Evolutionary conservation across 2,329 filamentous ascomycete genomes (phyloP).

Genomic region (Stemphylium lycopersici): DNA sequence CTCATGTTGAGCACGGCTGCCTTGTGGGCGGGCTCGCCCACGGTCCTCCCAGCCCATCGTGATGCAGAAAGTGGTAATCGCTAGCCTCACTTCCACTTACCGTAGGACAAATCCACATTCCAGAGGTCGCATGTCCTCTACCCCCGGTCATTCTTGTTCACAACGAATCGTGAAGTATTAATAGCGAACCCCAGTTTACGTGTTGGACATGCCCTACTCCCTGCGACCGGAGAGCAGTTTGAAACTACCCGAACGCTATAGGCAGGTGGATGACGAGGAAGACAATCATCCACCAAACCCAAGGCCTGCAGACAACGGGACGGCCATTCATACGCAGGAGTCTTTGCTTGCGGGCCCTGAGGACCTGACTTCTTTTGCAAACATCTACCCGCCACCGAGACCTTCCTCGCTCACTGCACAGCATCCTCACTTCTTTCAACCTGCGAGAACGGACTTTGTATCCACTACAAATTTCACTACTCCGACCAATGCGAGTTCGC

Average conservation of each 20-base stretch:
- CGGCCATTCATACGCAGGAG: neutral
- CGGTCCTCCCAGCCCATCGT: neutral
- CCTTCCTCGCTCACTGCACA: neutral
- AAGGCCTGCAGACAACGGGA: neutral
- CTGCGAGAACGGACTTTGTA: neutral
- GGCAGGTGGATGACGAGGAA: neutral
- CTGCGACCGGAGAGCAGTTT: slow-evolving; percentile 4
- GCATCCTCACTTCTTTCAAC: neutral
- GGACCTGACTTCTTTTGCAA: neutral
- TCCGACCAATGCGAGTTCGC: neutral
- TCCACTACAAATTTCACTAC: neutral
- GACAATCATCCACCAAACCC: neutral
- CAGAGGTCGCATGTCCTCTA: neutral
- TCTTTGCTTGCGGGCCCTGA: neutral
- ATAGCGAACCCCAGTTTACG: neutral
- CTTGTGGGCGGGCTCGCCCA: neutral
- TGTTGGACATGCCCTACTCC: slow-evolving; percentile 4
- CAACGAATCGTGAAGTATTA: neutral
- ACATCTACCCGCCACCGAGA: neutral
- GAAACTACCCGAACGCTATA: slow-evolving; percentile 3
- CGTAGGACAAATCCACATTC: neutral
- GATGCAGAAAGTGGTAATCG: neutral
- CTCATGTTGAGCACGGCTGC: neutral
- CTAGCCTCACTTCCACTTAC: neutral
- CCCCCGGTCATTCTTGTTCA: neutral